Base-by-base conservation (phyloP, 805 yeast genomes). In the Kazachstania bromeliacearum region DNA sequence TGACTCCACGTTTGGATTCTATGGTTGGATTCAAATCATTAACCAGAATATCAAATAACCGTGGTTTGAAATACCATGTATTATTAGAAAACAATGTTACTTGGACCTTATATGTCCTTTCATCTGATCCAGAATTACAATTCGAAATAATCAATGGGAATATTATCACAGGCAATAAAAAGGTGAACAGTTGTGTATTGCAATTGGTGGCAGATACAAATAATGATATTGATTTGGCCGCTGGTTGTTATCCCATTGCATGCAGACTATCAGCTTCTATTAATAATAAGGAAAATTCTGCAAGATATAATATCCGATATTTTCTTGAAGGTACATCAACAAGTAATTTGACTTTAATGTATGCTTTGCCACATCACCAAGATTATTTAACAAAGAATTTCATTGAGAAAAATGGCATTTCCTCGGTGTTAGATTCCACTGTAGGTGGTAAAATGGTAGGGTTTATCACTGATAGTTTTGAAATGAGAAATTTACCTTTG, bases 331-430 rank as follows among this genome's bases (percentile, higher is more conserved):
- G 84, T 10, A 15, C 9, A 4, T 19, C 34, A 12, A n/a, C 7
- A 10, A 14, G n/a, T 13, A 27, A 27, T 15, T 13, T n/a, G 9
- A 32, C 33, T 1, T 53, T 79, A 18, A 55, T 79, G 25, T 81
- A 71, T 53, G 84, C 84, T 4, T 63, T 79, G 20, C 84, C 88
- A 10, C 92, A 81, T 55, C 85, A 78, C 45, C 66, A 65, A 22
- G 55, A 55, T 2, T 59, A 74, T 3, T 66, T 77, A 42, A 55
- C 62, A 14, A 33, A 54, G 1, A 42, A 55, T 3, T 62, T 36
- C 10, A 15, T 26, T 4, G 16, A 28, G 2, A 19, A 7, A 9
- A 16, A 23, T 22, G 17, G 27, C 8, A 31, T 18, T 4, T 31
- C 33, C 16, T 46, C 56, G 1, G 46, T 40, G 2, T 47, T 74